A percentile compares a stretch with the other conserved stretches of the same genome.
Evolutionary conservation across 75 land plant genomes (phyloP).

Genomic region (Isoetes taiwanensis): DNA sequence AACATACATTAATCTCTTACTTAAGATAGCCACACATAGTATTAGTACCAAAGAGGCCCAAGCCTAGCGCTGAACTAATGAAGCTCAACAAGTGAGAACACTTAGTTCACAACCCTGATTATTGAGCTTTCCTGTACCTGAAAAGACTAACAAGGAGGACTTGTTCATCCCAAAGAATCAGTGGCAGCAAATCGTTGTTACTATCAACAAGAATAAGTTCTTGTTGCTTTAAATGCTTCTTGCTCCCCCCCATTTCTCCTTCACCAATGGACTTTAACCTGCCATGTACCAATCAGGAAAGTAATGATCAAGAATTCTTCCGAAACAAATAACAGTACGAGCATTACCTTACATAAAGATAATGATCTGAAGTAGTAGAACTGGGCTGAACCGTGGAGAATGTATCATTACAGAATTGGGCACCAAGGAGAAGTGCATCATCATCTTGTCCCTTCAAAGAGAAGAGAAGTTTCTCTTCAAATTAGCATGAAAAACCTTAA

Average conservation of each 20-base stretch:
- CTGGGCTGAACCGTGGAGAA: constrained; percentile 60
- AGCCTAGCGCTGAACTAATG: background rate
- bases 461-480: too few relatives aligned
- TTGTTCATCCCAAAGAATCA: constrained; percentile 84
- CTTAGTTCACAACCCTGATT: background rate
- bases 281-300: background rate
- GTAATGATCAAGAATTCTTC: background rate
- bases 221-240: constrained; percentile 34
- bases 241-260: constrained; percentile 38
- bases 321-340: too few relatives aligned
- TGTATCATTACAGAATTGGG: constrained; percentile 77
- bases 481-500: too few relatives aligned
- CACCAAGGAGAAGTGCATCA: constrained; percentile 71
- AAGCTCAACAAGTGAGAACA: background rate
- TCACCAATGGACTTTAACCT: constrained; percentile 59
- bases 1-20: background rate
- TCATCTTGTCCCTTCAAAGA: constrained; percentile 63
- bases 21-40: background rate
- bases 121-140: constrained; percentile 35
- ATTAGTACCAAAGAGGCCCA: background rate
- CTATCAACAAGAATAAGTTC: constrained; percentile 53
- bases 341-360: constrained; percentile 65
- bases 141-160: constrained; percentile 55
- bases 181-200: constrained; percentile 37
- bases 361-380: constrained; percentile 40